phyloP scores from a whole-genome alignment of 495 filamentous ascomycete genomes.

The Aspergillus affinis region DNA sequence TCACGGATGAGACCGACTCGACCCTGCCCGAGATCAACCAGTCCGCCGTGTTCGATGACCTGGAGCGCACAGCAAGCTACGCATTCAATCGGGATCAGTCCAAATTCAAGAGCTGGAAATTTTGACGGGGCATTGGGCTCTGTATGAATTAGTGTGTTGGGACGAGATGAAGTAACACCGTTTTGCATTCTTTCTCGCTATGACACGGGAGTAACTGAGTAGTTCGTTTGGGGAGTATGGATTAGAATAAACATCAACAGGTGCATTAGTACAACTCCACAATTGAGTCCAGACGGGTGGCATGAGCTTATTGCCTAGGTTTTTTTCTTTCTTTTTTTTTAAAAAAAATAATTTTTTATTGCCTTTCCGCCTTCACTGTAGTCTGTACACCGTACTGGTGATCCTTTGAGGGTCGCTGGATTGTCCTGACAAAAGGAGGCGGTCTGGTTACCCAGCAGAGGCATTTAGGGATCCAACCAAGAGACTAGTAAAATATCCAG shows the following conservation, averaged over 20 bases:
- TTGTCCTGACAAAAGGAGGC: background rate
- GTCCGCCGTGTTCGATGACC: conserved; percentile 11
- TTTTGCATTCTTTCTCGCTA: background rate
- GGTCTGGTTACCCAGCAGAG: background rate
- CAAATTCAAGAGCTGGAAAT: conserved; percentile 22
- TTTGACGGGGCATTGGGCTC: conserved; percentile 4
- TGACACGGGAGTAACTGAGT: background rate
- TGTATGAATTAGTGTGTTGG: too few species aligned
- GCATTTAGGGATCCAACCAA: too few species aligned
- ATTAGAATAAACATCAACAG: background rate
- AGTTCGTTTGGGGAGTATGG: background rate
- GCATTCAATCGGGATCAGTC: conserved; percentile 17
- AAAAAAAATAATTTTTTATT: too few species aligned
- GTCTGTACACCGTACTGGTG: too few species aligned
- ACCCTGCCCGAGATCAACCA: conserved; percentile 11
- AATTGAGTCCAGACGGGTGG: background rate
- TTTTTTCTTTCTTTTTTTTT: too few species aligned
- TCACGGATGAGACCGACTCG: conserved; percentile 17
- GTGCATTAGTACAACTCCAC: background rate
- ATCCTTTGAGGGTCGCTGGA: background rate
- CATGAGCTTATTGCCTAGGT: too few species aligned
- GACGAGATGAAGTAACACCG: background rate
- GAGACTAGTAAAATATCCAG: too few species aligned
- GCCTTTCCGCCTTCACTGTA: too few species aligned
- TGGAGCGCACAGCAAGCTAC: conserved; percentile 14